Conservation (phyloP, 192 early-diverging fungal genomes). For the Backusella liffmaniae region DNA sequence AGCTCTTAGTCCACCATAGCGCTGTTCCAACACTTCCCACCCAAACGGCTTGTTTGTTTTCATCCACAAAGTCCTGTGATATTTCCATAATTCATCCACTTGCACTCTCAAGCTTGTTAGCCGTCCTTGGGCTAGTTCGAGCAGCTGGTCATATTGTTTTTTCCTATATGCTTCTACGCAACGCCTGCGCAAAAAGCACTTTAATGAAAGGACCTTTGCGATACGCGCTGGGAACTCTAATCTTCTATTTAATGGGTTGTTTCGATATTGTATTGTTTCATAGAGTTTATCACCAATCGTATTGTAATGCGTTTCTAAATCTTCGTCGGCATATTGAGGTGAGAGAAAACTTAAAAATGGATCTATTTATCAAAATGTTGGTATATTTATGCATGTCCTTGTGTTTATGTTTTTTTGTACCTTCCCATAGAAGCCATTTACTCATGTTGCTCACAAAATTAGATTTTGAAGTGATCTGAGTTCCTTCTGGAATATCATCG, state of each 20-base stretch:
- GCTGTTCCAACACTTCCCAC: conserved; percentile 79
- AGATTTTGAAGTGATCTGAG: conserved; percentile 44
- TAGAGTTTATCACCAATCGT: conserved; percentile 52
- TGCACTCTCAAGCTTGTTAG: conserved; percentile 57
- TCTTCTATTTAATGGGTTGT: conserved; percentile 66
- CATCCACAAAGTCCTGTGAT: conserved; percentile 79
- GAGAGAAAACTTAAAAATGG: conserved; percentile 73
- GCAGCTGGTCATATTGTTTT: conserved; percentile 50
- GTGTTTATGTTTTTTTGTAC: conserved; percentile 27
- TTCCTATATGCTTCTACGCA: conserved; percentile 60
- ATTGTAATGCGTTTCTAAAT: conserved; percentile 67
- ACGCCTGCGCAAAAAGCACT: conserved; percentile 65
- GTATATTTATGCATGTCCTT: background rate
- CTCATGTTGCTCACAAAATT: conserved; percentile 70
- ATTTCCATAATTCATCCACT: conserved; percentile 73
- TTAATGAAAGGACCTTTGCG: conserved; percentile 66
- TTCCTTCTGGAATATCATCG: conserved; percentile 51
- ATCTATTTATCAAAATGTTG: conserved; percentile 37
- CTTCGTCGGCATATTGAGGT: conserved; percentile 70
- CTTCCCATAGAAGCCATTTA: conserved; percentile 89
- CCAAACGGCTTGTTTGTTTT: conserved; percentile 83
- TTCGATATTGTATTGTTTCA: conserved; percentile 44
- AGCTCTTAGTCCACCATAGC: conserved; percentile 75
- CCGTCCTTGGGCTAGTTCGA: conserved; percentile 56
- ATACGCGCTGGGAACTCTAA: conserved; percentile 67